Conservation (phyloP, 495 filamentous ascomycete genomes). For the Cercophora newfieldiana region DNA sequence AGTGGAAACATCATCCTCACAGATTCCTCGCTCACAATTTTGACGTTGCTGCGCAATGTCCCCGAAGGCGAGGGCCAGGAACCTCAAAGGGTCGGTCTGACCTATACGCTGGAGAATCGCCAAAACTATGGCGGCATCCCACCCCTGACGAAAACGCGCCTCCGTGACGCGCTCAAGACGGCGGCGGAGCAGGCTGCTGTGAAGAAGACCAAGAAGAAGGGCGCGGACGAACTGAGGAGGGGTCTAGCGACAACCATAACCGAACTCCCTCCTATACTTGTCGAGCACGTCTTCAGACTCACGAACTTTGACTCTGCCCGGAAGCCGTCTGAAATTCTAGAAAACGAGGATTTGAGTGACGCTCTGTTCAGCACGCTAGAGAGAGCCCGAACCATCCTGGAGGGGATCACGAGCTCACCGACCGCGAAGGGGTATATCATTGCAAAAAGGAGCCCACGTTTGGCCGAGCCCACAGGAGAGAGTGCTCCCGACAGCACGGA, state of each 20-base stretch:
- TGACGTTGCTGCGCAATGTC: constrained; percentile 80
- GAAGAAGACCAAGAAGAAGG: constrained; percentile 76
- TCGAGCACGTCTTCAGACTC: constrained; percentile 80
- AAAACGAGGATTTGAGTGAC: constrained; percentile 62
- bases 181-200: constrained; percentile 50
- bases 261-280: constrained; percentile 79
- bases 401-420: constrained; percentile 58
- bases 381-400: constrained; percentile 64
- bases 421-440: constrained; percentile 81
- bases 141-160: constrained; percentile 66
- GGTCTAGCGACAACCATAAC: constrained; percentile 78
- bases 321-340: constrained; percentile 66
- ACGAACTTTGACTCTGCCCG: constrained; percentile 64
- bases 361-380: constrained; percentile 63
- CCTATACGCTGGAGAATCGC: constrained; percentile 77
- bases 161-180: constrained; percentile 68
- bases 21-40: constrained; percentile 72
- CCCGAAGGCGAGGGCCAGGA: constrained; percentile 69
- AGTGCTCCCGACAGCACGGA: constrained; percentile 40
- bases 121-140: constrained; percentile 80
- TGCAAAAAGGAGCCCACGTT: constrained; percentile 58
- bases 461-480: constrained; percentile 30
- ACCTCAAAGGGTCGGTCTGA: constrained; percentile 71
- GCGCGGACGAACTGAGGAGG: constrained; percentile 70
- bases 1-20: constrained; percentile 89